phyloP scores from a whole-genome alignment of 495 filamentous ascomycete genomes.

The Hypomontagnella submonticulosa region DNA sequence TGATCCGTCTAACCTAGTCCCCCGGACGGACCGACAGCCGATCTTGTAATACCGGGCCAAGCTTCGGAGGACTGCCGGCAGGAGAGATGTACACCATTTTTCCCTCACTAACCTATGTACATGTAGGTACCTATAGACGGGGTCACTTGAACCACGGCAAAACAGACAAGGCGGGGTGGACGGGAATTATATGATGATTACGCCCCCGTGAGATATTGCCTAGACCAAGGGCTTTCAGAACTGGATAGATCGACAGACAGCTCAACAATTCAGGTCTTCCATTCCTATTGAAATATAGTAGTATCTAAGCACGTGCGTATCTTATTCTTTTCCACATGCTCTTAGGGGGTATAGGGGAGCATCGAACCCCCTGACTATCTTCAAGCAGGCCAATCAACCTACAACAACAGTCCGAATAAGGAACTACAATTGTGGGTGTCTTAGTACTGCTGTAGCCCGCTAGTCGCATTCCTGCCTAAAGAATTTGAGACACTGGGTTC shows the following conservation, averaged over 20 bases:
- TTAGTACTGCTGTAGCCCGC: too few species aligned
- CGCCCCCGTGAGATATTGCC: neutral
- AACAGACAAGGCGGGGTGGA: conserved; percentile 4
- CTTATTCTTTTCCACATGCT: neutral
- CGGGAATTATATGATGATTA: conserved; percentile 13
- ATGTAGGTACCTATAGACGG: neutral
- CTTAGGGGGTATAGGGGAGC: too few species aligned
- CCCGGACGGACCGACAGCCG: neutral
- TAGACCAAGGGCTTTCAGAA: neutral
- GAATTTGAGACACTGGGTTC: too few species aligned
- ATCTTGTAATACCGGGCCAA: neutral
- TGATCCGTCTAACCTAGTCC: neutral
- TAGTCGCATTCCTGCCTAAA: too few species aligned
- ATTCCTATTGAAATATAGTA: conserved; percentile 14
- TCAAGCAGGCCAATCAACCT: too few species aligned
- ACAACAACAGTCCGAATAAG: too few species aligned
- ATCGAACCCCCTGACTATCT: too few species aligned
- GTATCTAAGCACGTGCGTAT: neutral
- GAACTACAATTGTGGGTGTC: too few species aligned
- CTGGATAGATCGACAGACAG: conserved; percentile 1
- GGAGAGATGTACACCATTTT: neutral
- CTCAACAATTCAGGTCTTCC: neutral
- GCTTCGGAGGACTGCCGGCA: neutral
- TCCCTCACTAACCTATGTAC: neutral
- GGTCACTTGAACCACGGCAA: conserved; percentile 9